These are phyloP conservation scores for Hericium alpestre DNA, from an alignment of 768 basidiomycete species.

Conservation along the genomic window DNA sequence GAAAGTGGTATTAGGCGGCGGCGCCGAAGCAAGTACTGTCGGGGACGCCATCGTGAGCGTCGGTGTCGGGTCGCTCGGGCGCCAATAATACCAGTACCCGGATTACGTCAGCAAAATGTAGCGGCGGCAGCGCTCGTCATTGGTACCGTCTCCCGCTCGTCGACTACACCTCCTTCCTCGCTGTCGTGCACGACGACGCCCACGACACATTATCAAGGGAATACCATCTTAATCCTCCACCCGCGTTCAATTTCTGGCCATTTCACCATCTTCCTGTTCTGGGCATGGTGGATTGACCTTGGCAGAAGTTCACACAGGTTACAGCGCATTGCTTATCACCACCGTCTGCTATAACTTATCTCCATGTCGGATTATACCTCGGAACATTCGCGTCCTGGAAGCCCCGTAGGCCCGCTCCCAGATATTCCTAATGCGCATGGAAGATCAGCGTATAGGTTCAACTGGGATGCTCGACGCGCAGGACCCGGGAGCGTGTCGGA, in stretches of 20 bases:
- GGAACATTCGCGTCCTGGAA: slow-evolving; percentile 45
- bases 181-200: neutral
- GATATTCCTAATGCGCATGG: slow-evolving; percentile 31
- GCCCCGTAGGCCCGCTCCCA: slow-evolving; percentile 39
- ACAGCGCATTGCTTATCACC: neutral
- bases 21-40: slow-evolving; percentile 11
- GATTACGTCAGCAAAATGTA: neutral
- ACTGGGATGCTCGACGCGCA: slow-evolving; percentile 54
- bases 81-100: neutral
- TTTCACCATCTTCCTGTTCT: neutral
- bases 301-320: neutral
- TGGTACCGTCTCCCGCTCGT: neutral
- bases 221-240: neutral
- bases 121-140: neutral
- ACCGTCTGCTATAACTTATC: slow-evolving; percentile 16
- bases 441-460: slow-evolving; percentile 55
- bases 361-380: slow-evolving; percentile 36
- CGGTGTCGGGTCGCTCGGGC: neutral
- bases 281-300: neutral
- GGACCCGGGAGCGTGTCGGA: slow-evolving; percentile 69
- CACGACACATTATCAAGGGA: neutral
- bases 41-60: neutral
- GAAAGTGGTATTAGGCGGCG: slow-evolving; percentile 4
- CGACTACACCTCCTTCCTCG: neutral
- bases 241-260: neutral